These are phyloP conservation scores for Penicillium angulare DNA, from an alignment of 495 filamentous ascomycete species.

Conservation along the genomic window DNA sequence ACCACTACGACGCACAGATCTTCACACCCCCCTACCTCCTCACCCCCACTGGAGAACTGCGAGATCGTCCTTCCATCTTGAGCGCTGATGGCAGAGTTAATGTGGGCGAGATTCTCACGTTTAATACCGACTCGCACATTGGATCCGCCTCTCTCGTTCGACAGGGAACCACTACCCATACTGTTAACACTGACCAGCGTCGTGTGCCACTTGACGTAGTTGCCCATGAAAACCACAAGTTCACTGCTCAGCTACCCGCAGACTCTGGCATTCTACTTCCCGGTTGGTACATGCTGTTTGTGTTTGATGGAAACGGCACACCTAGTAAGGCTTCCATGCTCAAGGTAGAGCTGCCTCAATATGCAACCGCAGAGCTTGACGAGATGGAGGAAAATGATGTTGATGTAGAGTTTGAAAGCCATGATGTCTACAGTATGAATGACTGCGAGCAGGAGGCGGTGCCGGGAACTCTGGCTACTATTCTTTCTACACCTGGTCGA, in stretches of 20 bases:
- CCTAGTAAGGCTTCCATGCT: slow-evolving; percentile 42
- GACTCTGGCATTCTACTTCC: slow-evolving; percentile 54
- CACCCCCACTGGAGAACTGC: slow-evolving; percentile 35
- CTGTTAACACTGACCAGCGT: slow-evolving; percentile 60
- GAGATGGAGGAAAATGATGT: not conserved
- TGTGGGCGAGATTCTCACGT: slow-evolving; percentile 29
- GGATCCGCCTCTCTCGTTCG: slow-evolving; percentile 39
- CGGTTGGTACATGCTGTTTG: slow-evolving; percentile 61
- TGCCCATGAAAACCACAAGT: not conserved
- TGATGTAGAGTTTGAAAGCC: not conserved
- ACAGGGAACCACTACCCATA: slow-evolving; percentile 51
- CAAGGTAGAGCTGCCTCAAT: slow-evolving; percentile 15
- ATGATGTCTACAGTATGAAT: not conserved
- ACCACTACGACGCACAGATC: slow-evolving; percentile 59
- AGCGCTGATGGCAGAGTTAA: slow-evolving; percentile 3
- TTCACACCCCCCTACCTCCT: slow-evolving; percentile 58
- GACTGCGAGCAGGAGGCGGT: slow-evolving; percentile 1
- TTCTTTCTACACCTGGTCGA: slow-evolving; percentile 1
- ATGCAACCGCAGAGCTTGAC: not conserved
- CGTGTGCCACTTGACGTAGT: slow-evolving; percentile 39
- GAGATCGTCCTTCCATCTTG: slow-evolving; percentile 38
- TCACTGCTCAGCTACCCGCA: slow-evolving; percentile 1
- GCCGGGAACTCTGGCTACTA: not conserved
- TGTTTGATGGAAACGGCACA: slow-evolving; percentile 41
- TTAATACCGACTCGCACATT: slow-evolving; percentile 6